These are phyloP conservation scores for Phytophthora pisi DNA, from an alignment of 352 stramenopile genomes.

Conservation along the genomic window DNA sequence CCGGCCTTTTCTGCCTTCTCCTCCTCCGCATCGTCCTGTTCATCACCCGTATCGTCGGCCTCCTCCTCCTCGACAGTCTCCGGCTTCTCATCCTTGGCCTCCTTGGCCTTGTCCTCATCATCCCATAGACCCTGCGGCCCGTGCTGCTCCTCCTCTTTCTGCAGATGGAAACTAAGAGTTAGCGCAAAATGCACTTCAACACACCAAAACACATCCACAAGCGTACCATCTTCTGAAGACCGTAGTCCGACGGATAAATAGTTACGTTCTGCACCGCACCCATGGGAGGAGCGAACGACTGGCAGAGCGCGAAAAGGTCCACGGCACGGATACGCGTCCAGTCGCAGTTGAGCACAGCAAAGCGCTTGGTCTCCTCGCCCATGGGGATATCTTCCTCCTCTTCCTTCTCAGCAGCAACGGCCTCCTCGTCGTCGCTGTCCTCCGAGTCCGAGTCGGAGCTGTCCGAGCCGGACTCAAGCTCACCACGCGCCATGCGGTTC, in stretches of 20 bases:
- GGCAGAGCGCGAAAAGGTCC: slow-evolving; percentile 95
- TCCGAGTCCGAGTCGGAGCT: slow-evolving; percentile 62
- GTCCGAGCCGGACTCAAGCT: slow-evolving; percentile 61
- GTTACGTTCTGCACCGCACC: slow-evolving; percentile 92
- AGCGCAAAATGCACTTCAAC: slow-evolving; percentile 1
- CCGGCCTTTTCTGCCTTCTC: slow-evolving; percentile 26
- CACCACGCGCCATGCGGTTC: slow-evolving; percentile 86
- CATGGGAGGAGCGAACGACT: slow-evolving; percentile 92
- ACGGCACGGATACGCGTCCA: slow-evolving; percentile 96
- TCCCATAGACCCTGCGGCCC: slow-evolving; percentile 71
- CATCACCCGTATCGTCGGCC: slow-evolving; percentile 6
- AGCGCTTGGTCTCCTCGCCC: slow-evolving; percentile 84
- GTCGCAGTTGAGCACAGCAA: slow-evolving; percentile 97
- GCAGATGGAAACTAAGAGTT: slow-evolving; percentile 9
- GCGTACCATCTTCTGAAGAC: slow-evolving; percentile 92
- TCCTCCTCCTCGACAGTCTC: slow-evolving; percentile 23
- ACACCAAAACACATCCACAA: not conserved
- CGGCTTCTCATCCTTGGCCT: slow-evolving; percentile 30
- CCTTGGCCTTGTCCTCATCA: slow-evolving; percentile 45
- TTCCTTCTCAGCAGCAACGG: slow-evolving; percentile 40
- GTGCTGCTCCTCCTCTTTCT: slow-evolving; percentile 84
- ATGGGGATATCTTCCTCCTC: slow-evolving; percentile 82
- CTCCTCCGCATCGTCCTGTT: slow-evolving; percentile 36
- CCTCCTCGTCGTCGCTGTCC: slow-evolving; percentile 54
- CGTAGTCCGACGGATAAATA: slow-evolving; percentile 97